Conservation (phyloP, 2,329 filamentous ascomycete genomes). For the Ophiostoma novo-ulmi region DNA sequence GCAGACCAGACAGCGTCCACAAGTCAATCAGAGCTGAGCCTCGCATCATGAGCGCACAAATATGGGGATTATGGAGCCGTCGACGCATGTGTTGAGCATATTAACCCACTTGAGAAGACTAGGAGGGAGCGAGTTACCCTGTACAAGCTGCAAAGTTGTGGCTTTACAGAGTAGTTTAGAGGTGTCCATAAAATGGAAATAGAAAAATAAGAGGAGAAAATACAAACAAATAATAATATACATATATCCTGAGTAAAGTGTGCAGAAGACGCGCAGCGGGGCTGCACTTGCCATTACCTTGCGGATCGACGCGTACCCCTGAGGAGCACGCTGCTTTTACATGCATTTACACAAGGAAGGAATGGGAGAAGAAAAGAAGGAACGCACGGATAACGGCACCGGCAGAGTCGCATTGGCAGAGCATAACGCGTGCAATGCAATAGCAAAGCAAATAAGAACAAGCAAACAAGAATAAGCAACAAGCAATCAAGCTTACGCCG, state of each 20-base stretch:
- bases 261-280: neutral
- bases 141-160: too few species aligned
- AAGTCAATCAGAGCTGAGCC: neutral
- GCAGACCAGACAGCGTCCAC: neutral
- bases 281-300: neutral
- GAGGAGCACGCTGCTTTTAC: neutral
- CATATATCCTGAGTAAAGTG: neutral
- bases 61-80: neutral
- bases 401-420: neutral
- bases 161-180: too few species aligned
- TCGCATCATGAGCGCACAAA: neutral
- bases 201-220: neutral
- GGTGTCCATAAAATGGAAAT: too few species aligned
- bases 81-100: neutral
- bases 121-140: neutral
- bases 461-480: too few species aligned
- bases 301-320: conserved; percentile 13
- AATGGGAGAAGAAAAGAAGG: neutral
- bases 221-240: neutral
- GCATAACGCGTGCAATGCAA: neutral
- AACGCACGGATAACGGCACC: neutral
- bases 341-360: neutral
- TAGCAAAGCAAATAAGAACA: neutral
- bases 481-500: too few species aligned
- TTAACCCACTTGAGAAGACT: neutral